Conservation (phyloP, 495 filamentous ascomycete species). For the Choiromyces venosus region DNA sequence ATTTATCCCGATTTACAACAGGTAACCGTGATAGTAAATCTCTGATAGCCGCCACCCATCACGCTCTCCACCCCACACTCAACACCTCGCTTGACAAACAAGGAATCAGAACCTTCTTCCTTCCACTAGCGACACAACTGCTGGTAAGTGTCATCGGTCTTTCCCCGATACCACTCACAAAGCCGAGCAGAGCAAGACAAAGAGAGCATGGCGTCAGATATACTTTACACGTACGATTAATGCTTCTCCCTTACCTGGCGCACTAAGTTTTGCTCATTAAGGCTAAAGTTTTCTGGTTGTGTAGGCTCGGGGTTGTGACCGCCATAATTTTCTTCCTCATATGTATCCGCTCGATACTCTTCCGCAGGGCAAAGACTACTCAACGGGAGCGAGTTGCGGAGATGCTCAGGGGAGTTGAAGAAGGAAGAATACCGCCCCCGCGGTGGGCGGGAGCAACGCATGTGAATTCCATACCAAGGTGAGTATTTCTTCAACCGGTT, state of each 20-base stretch:
- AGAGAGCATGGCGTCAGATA: constrained; percentile 12
- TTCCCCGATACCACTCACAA: constrained; percentile 10
- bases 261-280: not conserved
- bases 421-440: not conserved
- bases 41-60: not conserved
- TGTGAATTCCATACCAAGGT: not conserved
- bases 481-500: not conserved
- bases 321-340: constrained; percentile 23
- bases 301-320: constrained; percentile 28
- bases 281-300: not conserved
- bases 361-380: constrained; percentile 21
- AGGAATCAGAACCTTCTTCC: not conserved
- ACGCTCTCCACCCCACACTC: not conserved
- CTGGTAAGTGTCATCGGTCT: constrained; percentile 1
- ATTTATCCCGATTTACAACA: too few relatives aligned
- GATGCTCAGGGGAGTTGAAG: not conserved
- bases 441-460: not conserved
- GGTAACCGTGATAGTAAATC: not conserved
- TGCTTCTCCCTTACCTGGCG: not conserved
- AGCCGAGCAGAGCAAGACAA: not conserved
- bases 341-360: constrained; percentile 28
- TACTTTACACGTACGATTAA: constrained; percentile 27
- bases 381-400: not conserved
- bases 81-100: not conserved
- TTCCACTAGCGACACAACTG: constrained; percentile 3